Evolutionary conservation across 192 early-diverging fungal species (phyloP).

Genomic region (Umbelopsis vinacea): DNA sequence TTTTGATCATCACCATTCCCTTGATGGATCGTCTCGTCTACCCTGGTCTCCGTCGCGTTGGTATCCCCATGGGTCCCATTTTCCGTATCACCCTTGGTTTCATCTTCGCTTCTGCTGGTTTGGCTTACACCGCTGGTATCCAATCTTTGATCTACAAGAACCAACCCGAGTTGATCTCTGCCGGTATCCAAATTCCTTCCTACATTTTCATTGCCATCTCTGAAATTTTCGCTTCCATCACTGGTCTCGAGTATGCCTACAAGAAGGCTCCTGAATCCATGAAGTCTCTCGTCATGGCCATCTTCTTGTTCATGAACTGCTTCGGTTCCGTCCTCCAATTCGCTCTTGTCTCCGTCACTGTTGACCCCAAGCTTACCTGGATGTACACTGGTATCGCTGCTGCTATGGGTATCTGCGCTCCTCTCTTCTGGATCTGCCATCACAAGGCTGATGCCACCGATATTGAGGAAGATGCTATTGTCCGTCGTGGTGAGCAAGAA

Average conservation of each 20-base stretch:
- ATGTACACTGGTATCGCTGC: slow-evolving; percentile 65
- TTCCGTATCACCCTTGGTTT: slow-evolving; percentile 72
- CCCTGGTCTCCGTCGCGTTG: slow-evolving; percentile 57
- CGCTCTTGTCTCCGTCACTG: slow-evolving; percentile 58
- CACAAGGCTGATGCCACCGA: slow-evolving; percentile 52
- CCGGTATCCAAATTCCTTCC: slow-evolving; percentile 58
- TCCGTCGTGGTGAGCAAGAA: slow-evolving; percentile 13
- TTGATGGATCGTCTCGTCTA: slow-evolving; percentile 67
- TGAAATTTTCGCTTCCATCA: slow-evolving; percentile 74
- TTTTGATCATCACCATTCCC: slow-evolving; percentile 71
- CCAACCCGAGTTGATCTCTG: slow-evolving; percentile 58
- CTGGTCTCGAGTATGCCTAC: slow-evolving; percentile 72
- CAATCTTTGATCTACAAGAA: slow-evolving; percentile 67
- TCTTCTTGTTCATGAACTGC: slow-evolving; percentile 66
- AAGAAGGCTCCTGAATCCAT: slow-evolving; percentile 62
- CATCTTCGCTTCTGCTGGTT: slow-evolving; percentile 55
- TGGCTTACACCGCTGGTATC: slow-evolving; percentile 64
- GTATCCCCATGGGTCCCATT: slow-evolving; percentile 61
- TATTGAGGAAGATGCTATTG: slow-evolving; percentile 45
- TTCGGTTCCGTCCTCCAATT: slow-evolving; percentile 59
- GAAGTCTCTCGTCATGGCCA: slow-evolving; percentile 75
- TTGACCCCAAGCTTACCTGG: slow-evolving; percentile 61
- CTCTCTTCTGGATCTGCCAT: slow-evolving; percentile 57
- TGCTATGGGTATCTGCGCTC: slow-evolving; percentile 27
- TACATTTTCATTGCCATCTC: slow-evolving; percentile 66